These are phyloP conservation scores for Zopfochytrium polystomum DNA, from an alignment of 371 early-diverging fungal genomes.

Conservation along the genomic window DNA sequence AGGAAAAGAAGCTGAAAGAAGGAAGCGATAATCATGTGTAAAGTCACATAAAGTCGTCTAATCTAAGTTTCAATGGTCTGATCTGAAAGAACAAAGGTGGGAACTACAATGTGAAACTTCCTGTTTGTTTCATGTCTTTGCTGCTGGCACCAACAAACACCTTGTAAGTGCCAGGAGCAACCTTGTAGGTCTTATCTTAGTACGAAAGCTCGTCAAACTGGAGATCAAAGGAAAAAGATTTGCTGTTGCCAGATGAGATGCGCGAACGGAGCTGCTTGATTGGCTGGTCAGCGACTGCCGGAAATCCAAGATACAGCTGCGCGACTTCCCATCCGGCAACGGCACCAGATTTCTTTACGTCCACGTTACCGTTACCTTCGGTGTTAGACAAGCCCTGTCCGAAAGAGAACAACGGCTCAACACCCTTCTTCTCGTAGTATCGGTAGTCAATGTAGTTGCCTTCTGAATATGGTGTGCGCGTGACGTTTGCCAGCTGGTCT, in stretches of 20 bases:
- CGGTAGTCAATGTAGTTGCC: constrained; percentile 49
- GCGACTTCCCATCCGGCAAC: constrained; percentile 53
- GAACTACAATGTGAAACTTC: too few relatives aligned
- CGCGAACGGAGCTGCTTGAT: constrained; percentile 48
- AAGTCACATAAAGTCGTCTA: too few relatives aligned
- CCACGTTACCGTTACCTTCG: constrained; percentile 33
- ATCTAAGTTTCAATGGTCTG: too few relatives aligned
- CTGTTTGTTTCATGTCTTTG: constrained; percentile 36
- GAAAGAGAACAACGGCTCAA: constrained; percentile 58
- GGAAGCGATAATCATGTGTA: too few relatives aligned
- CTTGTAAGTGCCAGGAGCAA: constrained; percentile 40
- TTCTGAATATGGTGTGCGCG: constrained; percentile 45
- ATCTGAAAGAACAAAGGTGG: too few relatives aligned
- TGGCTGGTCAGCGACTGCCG: constrained; percentile 43
- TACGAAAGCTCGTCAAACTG: constrained; percentile 39
- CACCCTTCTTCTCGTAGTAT: constrained; percentile 47
- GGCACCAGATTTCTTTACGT: constrained; percentile 47
- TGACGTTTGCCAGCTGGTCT: not conserved
- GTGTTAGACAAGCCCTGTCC: constrained; percentile 3
- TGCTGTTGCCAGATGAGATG: constrained; percentile 27
- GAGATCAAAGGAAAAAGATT: constrained; percentile 36
- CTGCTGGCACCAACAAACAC: constrained; percentile 50
- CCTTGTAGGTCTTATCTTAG: constrained; percentile 47
- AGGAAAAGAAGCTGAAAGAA: too few relatives aligned
- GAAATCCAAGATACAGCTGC: constrained; percentile 54